Base-by-base conservation (phyloP, 2,329 filamentous ascomycete species). In the Paecilomyces fulvus region DNA sequence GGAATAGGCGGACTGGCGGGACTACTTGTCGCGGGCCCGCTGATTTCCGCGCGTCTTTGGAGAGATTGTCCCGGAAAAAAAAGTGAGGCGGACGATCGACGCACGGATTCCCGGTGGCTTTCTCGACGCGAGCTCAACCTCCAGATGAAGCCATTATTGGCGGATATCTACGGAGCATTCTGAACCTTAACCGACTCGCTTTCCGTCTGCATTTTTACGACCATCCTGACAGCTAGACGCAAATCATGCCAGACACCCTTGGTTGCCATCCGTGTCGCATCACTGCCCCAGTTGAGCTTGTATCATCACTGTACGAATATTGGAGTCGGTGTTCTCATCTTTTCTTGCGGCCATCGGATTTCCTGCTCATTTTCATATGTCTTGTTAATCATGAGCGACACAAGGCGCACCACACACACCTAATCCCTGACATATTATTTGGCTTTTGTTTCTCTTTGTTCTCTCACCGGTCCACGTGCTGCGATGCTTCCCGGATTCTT, bases 1-100 rank as follows among this genome's bases (percentile, higher is more conserved):
- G 48, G 48, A 49, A 49, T 23, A 49, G 48, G 48, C 25, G 48
- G 48, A 28, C 48, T 49, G 48, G 48, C 21, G 48, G 14, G 48
- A 49, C 21, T 49, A 49, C 28, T 49, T 49, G 48, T 49, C 48
- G 48, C 48, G 48, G 48, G 48, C 48, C 48, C 48, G 48, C 48
- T 49, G 48, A 12, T 14, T 49, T 28, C 48, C 48, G 48, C 48
- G 25, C 25, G 25, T 49, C 48, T 49, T 23, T 23, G 6, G 20
- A 4, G 43, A n/a, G 5, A 10, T 48, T 49, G 48, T 21, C 48
- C 48, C 48, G 48, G 48, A 49, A n/a, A 28, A 28, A 21, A 43
- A 49, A 49, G 48, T 49, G 48, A 49, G 48, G 48, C 48, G 48
- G 37, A 25, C 20, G 21, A 49, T 49, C 48, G 48, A 49, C 48